phyloP scores from a whole-genome alignment of 495 filamentous ascomycete genomes.

The Talaromyces adpressus region DNA sequence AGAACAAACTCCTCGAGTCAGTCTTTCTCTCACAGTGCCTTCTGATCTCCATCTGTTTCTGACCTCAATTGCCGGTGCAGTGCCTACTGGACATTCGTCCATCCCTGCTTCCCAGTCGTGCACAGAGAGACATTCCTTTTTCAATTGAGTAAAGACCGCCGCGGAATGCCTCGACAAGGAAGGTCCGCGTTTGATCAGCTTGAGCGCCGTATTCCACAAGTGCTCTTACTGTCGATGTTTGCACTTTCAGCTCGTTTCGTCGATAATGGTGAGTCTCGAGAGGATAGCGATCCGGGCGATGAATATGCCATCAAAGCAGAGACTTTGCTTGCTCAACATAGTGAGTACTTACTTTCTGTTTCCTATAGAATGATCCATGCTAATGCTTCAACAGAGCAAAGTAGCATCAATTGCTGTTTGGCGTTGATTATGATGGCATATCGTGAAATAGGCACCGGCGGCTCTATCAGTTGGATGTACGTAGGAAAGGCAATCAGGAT shows the following conservation, averaged over 20 bases:
- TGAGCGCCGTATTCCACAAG: not conserved
- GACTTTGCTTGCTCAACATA: slow-evolving; percentile 1
- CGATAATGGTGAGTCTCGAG: not conserved
- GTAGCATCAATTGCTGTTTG: slow-evolving; percentile 4
- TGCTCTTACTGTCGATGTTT: slow-evolving; percentile 1
- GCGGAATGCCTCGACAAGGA: slow-evolving; percentile 1
- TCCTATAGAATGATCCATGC: too few species aligned
- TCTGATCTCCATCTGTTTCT: not conserved
- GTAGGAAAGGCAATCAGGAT: not conserved
- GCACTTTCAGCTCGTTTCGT: not conserved
- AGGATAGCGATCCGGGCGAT: slow-evolving; percentile 4
- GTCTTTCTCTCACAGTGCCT: not conserved
- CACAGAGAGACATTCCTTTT: slow-evolving; percentile 3
- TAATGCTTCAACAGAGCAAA: not conserved
- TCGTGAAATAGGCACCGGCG: not conserved
- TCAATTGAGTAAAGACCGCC: not conserved
- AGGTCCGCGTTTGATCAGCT: not conserved
- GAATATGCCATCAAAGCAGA: slow-evolving; percentile 4
- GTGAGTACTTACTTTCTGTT: not conserved
- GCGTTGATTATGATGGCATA: slow-evolving; percentile 2
- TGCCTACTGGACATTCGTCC: not conserved
- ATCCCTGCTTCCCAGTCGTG: slow-evolving; percentile 3
- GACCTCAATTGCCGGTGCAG: not conserved
- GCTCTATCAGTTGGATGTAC: slow-evolving; percentile 3
- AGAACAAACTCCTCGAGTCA: slow-evolving; percentile 1